These are phyloP conservation scores for Cystofilobasidium bisporidii DNA, from an alignment of 768 basidiomycete species.

Conservation along the genomic window DNA sequence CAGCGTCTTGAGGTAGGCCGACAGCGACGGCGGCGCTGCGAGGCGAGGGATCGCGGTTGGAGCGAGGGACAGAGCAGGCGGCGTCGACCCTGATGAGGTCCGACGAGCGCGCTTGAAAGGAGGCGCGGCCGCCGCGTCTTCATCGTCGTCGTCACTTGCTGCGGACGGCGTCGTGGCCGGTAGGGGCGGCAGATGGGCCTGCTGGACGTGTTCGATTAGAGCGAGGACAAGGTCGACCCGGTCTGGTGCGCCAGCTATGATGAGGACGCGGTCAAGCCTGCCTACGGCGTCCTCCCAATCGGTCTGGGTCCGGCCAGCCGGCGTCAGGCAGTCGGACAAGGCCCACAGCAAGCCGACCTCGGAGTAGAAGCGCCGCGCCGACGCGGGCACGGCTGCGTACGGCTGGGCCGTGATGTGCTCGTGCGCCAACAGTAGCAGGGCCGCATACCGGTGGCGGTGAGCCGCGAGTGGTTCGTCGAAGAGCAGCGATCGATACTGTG, in stretches of 20 bases:
- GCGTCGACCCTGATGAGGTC: neutral
- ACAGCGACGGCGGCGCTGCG: conserved; percentile 50
- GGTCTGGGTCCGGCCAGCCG: neutral
- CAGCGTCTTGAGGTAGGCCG: conserved; percentile 47
- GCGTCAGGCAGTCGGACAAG: conserved; percentile 27
- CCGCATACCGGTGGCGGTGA: conserved; percentile 1
- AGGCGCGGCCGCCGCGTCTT: neutral
- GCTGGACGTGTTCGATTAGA: conserved; percentile 57
- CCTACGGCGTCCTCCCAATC: conserved; percentile 46
- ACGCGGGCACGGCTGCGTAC: conserved; percentile 37
- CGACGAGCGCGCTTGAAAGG: neutral
- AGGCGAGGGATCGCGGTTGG: conserved; percentile 44
- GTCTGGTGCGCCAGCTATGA: conserved; percentile 71
- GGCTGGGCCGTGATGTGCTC: conserved; percentile 46
- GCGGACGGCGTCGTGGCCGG: neutral
- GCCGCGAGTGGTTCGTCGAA: neutral
- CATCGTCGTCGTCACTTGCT: no score
- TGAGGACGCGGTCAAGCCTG: conserved; percentile 65
- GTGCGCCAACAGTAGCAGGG: conserved; percentile 48
- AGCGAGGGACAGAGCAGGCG: conserved; percentile 33
- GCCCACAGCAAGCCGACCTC: conserved; percentile 56
- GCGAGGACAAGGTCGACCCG: conserved; percentile 52
- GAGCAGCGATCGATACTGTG: neutral
- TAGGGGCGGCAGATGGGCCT: conserved; percentile 30
- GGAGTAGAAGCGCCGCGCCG: conserved; percentile 65